Conservation (phyloP, 1,284 basidiomycete genomes). For the Sanguinoderma infundibulare region DNA sequence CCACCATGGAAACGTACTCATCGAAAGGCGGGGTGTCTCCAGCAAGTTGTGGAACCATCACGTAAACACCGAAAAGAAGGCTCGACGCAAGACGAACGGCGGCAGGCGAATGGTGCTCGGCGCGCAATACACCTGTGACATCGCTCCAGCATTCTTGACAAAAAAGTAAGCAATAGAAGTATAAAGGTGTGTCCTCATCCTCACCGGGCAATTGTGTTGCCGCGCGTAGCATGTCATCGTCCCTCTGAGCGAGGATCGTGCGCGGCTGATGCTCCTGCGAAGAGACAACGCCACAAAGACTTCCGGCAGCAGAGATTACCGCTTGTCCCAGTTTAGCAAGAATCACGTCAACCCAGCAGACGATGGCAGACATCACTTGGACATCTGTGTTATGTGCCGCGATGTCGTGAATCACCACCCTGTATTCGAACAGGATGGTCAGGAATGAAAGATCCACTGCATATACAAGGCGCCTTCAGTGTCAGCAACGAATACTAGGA, state of each 20-base stretch:
- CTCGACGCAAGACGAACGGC: slow-evolving; percentile 58
- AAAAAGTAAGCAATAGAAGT: not conserved
- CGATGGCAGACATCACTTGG: slow-evolving; percentile 36
- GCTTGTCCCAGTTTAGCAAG: slow-evolving; percentile 56
- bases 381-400: slow-evolving; percentile 38
- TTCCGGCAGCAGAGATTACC: slow-evolving; percentile 39
- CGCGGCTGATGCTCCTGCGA: not conserved
- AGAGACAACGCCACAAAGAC: not conserved
- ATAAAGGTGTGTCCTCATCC: slow-evolving; percentile 9
- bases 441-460: slow-evolving; percentile 34
- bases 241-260: slow-evolving; percentile 36
- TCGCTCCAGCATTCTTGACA: slow-evolving; percentile 56
- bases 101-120: slow-evolving; percentile 56
- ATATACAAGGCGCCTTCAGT: not conserved
- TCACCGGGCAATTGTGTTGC: slow-evolving; percentile 70
- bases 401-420: slow-evolving; percentile 49
- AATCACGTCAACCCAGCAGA: slow-evolving; percentile 68
- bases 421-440: slow-evolving; percentile 51
- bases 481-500: not conserved
- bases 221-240: slow-evolving; percentile 56
- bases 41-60: slow-evolving; percentile 49
- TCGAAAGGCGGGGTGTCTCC: not conserved
- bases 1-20: not conserved
- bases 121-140: slow-evolving; percentile 49
- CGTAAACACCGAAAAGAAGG: slow-evolving; percentile 56